A percentile compares a stretch with the other conserved stretches of the same genome.
These are phyloP conservation scores for Lippia alba DNA, from an alignment of 305 asterid species.

Conservation along the genomic window DNA sequence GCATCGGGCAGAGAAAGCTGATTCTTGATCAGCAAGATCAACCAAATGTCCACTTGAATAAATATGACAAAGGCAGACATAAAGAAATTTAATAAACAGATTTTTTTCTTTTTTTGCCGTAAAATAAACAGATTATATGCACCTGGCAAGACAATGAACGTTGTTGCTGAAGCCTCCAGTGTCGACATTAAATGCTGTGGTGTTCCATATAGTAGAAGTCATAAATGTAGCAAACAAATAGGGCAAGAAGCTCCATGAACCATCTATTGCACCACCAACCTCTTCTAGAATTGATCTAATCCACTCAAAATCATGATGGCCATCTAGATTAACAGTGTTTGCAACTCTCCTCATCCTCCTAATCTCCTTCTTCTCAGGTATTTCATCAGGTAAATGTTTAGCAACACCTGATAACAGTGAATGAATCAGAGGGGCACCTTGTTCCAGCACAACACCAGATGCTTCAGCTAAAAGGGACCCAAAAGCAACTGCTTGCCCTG, in stretches of 20 bases:
- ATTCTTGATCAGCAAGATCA: not conserved
- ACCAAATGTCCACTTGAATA: not conserved
- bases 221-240: slow-evolving; percentile 90
- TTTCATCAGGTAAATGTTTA: slow-evolving; percentile 80
- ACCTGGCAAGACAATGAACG: slow-evolving; percentile 95
- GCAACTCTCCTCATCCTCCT: slow-evolving; percentile 96
- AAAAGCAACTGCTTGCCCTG: slow-evolving; percentile 92
- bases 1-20: slow-evolving; percentile 4
- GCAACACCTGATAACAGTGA: slow-evolving; percentile 79
- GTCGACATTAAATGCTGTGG: slow-evolving; percentile 86
- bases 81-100: not conserved
- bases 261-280: slow-evolving; percentile 92
- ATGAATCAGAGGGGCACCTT: slow-evolving; percentile 93
- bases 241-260: slow-evolving; percentile 94
- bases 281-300: slow-evolving; percentile 84
- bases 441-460: slow-evolving; percentile 77
- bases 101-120: no score
- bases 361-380: slow-evolving; percentile 87
- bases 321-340: slow-evolving; percentile 62
- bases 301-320: slow-evolving; percentile 92
- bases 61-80: not conserved
- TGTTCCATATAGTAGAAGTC: slow-evolving; percentile 87
- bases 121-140: slow-evolving; percentile 4
- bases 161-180: slow-evolving; percentile 98
- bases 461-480: slow-evolving; percentile 91